Conservation (phyloP, 73 alveolate species). For the Paramecium octaurelia region DNA sequence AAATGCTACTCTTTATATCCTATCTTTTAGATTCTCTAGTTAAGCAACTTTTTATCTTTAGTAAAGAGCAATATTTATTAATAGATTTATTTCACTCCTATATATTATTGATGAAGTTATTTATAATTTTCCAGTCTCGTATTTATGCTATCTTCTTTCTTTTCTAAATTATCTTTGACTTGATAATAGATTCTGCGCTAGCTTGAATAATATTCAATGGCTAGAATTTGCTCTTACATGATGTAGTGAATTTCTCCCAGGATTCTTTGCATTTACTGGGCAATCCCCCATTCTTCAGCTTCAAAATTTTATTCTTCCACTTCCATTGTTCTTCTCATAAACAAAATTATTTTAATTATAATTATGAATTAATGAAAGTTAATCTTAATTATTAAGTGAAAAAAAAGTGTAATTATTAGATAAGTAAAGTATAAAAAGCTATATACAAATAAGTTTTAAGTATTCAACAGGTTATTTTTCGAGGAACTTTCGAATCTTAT, state of each 20-base stretch:
- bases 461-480: background rate
- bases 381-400: background rate
- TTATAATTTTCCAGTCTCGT: background rate
- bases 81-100: background rate
- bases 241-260: background rate
- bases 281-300: constrained; percentile 31
- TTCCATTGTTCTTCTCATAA: background rate
- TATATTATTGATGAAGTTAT: background rate
- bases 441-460: background rate
- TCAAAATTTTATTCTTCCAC: constrained; percentile 6
- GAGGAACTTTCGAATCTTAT: background rate
- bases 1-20: background rate
- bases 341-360: background rate
- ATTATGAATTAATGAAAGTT: background rate
- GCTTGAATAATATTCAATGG: background rate
- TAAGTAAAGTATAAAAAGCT: background rate
- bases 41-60: background rate
- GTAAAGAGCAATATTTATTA: background rate
- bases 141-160: background rate
- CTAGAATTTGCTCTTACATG: background rate
- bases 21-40: background rate
- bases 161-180: background rate
- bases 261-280: background rate
- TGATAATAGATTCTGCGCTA: background rate
- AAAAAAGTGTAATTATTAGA: background rate